A percentile compares a stretch with the other conserved stretches of the same genome.
Conservation (phyloP, 2,329 filamentous ascomycete genomes). For the Paecilomyces sp. region DNA sequence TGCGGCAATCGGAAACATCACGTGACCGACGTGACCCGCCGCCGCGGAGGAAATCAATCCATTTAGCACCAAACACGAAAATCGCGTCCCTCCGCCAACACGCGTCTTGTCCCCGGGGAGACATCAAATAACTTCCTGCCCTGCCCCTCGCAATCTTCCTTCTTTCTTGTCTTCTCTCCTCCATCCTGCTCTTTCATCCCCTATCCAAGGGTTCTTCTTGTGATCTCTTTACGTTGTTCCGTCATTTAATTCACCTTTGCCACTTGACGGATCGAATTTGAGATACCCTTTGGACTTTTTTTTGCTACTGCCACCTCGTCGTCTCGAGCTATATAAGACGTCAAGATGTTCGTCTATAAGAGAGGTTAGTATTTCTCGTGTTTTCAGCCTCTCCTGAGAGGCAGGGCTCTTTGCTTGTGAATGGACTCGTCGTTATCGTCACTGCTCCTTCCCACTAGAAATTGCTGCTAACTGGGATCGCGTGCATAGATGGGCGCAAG, state of each 20-base stretch:
- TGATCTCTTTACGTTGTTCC: constrained; percentile 1
- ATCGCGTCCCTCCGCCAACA: constrained; percentile 22
- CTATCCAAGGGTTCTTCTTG: constrained; percentile 7
- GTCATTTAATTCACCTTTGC: constrained; percentile 3
- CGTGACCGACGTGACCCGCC: constrained; percentile 6
- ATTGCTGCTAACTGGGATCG: constrained; percentile 13
- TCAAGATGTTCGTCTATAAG: constrained; percentile 57
- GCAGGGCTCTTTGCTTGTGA: neutral
- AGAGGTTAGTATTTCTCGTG: constrained; percentile 42
- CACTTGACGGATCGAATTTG: constrained; percentile 9
- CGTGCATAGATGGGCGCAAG: constrained; percentile 80
- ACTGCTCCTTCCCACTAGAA: neutral
- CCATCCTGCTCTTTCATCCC: constrained; percentile 10
- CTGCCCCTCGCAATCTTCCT: constrained; percentile 8
- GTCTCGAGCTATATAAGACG: neutral
- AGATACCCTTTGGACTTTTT: constrained; percentile 16
- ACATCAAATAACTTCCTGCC: constrained; percentile 25
- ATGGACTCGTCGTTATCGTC: neutral
- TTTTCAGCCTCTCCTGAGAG: constrained; percentile 2
- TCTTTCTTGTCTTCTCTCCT: constrained; percentile 19
- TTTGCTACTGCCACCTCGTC: constrained; percentile 1
- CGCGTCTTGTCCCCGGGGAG: constrained; percentile 21
- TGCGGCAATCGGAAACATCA: neutral
- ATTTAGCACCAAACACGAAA: constrained; percentile 26
- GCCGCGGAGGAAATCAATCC: constrained; percentile 16